These are phyloP conservation scores for Apiotrichum mycotoxinovorans DNA, from an alignment of 1,284 basidiomycete genomes.

Conservation along the genomic window DNA sequence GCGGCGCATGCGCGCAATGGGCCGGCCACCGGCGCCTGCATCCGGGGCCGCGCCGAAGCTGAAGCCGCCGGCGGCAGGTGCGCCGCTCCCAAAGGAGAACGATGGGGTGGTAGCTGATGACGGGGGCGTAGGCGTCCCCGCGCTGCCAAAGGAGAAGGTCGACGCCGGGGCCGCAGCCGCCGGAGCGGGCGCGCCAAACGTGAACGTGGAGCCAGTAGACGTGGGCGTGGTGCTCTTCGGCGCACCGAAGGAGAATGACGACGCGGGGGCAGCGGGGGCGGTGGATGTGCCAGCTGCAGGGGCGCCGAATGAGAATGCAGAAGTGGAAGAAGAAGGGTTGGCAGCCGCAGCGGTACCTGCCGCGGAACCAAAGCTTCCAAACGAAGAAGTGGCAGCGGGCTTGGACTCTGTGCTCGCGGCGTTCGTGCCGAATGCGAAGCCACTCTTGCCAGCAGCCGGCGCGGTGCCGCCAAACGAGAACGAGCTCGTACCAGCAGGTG, in stretches of 20 bases:
- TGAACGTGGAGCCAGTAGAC: neutral
- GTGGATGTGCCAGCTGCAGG: neutral
- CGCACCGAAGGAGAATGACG: conserved; percentile 16
- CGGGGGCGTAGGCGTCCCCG: neutral
- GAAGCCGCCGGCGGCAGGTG: conserved; percentile 10
- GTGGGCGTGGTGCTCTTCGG: conserved; percentile 2
- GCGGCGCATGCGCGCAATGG: neutral
- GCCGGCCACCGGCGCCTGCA: neutral
- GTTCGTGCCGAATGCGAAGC: neutral
- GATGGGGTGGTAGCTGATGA: conserved; percentile 10
- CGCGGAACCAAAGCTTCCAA: conserved; percentile 1
- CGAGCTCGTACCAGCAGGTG: neutral
- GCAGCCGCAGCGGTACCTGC: neutral
- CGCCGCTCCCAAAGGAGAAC: conserved; percentile 12
- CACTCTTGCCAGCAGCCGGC: neutral
- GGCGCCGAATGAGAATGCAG: conserved; percentile 1
- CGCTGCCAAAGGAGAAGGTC: conserved; percentile 1
- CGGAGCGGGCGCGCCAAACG: neutral
- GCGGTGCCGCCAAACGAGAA: conserved; percentile 4
- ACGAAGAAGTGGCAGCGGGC: conserved; percentile 3
- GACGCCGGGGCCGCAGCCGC: neutral
- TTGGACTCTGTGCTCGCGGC: neutral
- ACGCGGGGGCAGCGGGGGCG: neutral
- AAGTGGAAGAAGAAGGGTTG: neutral
- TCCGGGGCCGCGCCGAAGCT: conserved; percentile 4